Base-by-base conservation (phyloP, 768 basidiomycete genomes). In the Rhodotorula paludigena region DNA sequence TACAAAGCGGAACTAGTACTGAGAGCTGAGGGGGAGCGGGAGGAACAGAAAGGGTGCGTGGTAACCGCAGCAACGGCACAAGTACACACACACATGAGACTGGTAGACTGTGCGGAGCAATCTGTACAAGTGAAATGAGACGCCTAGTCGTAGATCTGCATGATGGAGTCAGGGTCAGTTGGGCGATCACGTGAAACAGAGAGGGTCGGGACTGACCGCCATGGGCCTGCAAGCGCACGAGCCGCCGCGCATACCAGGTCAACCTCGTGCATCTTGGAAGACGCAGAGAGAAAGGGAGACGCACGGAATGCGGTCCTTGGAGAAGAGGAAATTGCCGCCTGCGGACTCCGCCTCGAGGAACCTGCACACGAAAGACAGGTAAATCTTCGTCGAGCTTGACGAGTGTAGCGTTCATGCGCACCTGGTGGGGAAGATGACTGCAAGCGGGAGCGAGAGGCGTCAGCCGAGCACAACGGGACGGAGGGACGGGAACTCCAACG, bases 321-420 rank as follows among this genome's bases (percentile, higher is more conserved):
- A 90, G 80, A 94, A 94, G 67, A 96, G 79, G 81, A 96, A 94
- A 77, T 98, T 97, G 72, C 93, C 88, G 11, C 88, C 87, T 2
- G 85, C 82, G 76, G 94, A 91, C 79, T 97, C 93, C n/a, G 85
- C 89, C 78, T 97, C 93, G 67, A 98, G 76, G 80, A 97, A 97
- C 18, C 93, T 94, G 72, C 7, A 23, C 16, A 33, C 49, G 49
- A 20, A 18, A n/a, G n/a, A n/a, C n/a, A n/a, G n/a, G n/a, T n/a
- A n/a, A 5, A 32, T 1, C 14, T 30, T 51, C 49, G 33, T 30
- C 20, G n/a, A 15, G 44, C 1, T 20, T 30, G 1, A 5, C 21
- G 25, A 38, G 39, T 25, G 51, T 70, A 44, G 62, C 57, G 71
- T 23, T 25, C 6, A 20, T 16, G 33, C n/a, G n/a, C 9, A n/a